Evolutionary conservation across 805 yeast genomes (phyloP), one percentile per base, ranked within the genome.

Genomic region (Teunomyces funiuensis): DNA sequence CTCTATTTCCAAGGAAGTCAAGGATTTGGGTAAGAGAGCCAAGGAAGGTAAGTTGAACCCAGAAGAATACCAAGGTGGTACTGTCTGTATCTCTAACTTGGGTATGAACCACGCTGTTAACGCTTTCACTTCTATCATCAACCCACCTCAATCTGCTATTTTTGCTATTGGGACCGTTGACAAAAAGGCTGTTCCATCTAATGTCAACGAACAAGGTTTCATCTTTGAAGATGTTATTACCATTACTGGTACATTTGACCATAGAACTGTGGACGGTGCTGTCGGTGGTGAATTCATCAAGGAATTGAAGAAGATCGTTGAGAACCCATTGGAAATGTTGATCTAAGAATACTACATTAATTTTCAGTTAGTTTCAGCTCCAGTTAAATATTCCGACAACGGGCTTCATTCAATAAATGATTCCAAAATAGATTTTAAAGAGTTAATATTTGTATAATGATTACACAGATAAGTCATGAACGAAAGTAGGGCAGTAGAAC

Each of bases 21-120:
- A 93, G 77, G 97, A 85, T 55, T 78, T 93, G 54, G 98, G 97
- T 54, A 86, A 86, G 77, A 88, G 93, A 71, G 99, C 99, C 47
- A 89, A 91, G 71, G 88, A 77, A 46, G 89, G 88, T 71, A 93
- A 91, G 76, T 82, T 93, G 65, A 62, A 71, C 52, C 99, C 99
- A 49, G 95, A 88, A 68, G 99, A 93, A 74, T 93, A 86, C 83
- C 96, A 88, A 79, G 99, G 99, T 58, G 99, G 99, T 63, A 90
- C 99, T 55, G 88, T 93, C 68, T 89, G 97, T 66, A 91, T 93
- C 61, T 93, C 98, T 52, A 93, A 93, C 84, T 76, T 93, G 77
- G 99, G 99, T 64, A 93, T 93, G 99, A 93, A 93, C 82, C 80
- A 73, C 44, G 98, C 99, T 42, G 97, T 91, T 36, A 76, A 82